Evolutionary conservation across 306 rosid genomes (phyloP).

Genomic region (Bauhinia variegata): DNA sequence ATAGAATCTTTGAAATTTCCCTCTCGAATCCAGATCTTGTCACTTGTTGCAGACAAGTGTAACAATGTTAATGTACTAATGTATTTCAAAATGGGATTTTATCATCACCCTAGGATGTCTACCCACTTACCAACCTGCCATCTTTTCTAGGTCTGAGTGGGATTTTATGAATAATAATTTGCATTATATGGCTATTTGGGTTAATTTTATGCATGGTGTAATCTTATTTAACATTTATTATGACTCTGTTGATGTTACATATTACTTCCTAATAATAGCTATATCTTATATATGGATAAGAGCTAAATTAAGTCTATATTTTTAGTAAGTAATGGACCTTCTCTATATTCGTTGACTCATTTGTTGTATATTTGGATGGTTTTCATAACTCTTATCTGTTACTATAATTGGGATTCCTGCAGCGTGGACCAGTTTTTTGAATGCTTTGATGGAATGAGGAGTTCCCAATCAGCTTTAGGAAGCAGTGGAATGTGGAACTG

Average conservation of each 20-base stretch:
- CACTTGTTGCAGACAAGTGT: constrained; percentile 23
- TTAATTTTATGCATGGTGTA: constrained; percentile 12
- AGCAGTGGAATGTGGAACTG: constrained; percentile 96
- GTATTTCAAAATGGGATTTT: constrained; percentile 9
- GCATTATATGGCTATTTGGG: neutral
- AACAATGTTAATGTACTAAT: constrained; percentile 7
- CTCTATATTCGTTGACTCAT: constrained; percentile 14
- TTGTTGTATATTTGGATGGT: constrained; percentile 15
- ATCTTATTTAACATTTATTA: constrained; percentile 26
- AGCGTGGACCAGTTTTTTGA: constrained; percentile 98
- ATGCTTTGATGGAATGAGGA: constrained; percentile 95
- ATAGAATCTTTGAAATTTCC: neutral
- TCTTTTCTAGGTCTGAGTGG: no score
- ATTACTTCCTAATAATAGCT: constrained; percentile 26
- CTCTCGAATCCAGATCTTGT: constrained; percentile 8
- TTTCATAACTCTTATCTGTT: constrained; percentile 28
- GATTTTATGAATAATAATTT: constrained; percentile 10
- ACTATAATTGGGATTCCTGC: constrained; percentile 45
- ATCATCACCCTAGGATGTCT: neutral
- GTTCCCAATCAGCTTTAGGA: constrained; percentile 83
- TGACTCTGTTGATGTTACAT: neutral
- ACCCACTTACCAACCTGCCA: no score
- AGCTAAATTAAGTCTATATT: constrained; percentile 15
- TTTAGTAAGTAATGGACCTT: constrained; percentile 22
- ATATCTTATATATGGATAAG: constrained; percentile 8